These are phyloP conservation scores for Naegleria gruberi DNA, from an alignment of 208 protist genomes.

Conservation along the genomic window DNA sequence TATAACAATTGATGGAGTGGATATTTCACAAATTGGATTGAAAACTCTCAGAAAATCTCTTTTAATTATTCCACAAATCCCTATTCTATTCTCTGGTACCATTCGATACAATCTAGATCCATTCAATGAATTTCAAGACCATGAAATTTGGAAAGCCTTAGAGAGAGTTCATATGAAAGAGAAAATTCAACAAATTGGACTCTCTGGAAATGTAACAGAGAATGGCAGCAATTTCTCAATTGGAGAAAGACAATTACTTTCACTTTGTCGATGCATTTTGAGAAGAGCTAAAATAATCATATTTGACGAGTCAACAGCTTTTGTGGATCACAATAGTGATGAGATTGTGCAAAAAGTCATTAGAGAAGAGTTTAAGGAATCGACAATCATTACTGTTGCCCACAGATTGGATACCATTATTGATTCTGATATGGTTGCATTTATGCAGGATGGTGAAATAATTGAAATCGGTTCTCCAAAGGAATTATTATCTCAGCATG, in stretches of 20 bases:
- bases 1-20: conserved; percentile 32
- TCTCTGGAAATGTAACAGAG: conserved; percentile 14
- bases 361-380: conserved; percentile 33
- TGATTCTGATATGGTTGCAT: conserved; percentile 39
- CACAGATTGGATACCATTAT: conserved; percentile 53
- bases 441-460: conserved; percentile 40
- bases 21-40: conserved; percentile 16
- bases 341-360: conserved; percentile 47
- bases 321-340: conserved; percentile 49
- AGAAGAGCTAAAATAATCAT: conserved; percentile 27
- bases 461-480: conserved; percentile 35
- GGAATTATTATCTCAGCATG: conserved; percentile 3
- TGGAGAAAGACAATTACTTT: conserved; percentile 41
- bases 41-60: not conserved
- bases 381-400: conserved; percentile 52
- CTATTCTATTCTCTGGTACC: conserved; percentile 54
- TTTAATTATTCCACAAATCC: conserved; percentile 45
- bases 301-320: conserved; percentile 40
- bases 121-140: conserved; percentile 37
- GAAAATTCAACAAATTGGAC: conserved; percentile 1
- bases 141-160: conserved; percentile 29
- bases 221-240: conserved; percentile 29
- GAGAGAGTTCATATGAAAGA: conserved; percentile 37
- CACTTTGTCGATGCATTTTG: conserved; percentile 34
- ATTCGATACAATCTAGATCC: conserved; percentile 56